Percentiles rank a stretch among this genome's conserved stretches.
phyloP scores from a whole-genome alignment of 1,284 basidiomycete species.

The Hypsizygus ulmarius region DNA sequence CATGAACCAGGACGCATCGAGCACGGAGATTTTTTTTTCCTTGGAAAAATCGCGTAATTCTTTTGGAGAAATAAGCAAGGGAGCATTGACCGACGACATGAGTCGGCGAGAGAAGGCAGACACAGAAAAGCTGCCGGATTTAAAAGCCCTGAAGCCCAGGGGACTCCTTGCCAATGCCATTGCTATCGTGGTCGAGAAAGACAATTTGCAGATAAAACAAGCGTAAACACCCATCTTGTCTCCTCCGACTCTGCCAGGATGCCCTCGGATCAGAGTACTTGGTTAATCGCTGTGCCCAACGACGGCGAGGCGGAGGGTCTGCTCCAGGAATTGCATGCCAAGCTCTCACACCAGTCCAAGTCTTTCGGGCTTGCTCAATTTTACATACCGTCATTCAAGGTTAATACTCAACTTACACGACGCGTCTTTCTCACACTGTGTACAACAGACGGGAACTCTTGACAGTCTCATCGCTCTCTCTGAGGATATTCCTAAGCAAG shows the following conservation, averaged over 20 bases:
- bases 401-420: slow-evolving; percentile 26
- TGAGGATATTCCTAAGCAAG: slow-evolving; percentile 91
- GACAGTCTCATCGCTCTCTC: slow-evolving; percentile 88
- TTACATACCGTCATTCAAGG: slow-evolving; percentile 77
- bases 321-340: slow-evolving; percentile 58
- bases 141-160: background rate
- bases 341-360: slow-evolving; percentile 55
- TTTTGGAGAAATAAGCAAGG: slow-evolving; percentile 52
- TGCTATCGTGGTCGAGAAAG: slow-evolving; percentile 9
- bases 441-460: slow-evolving; percentile 85
- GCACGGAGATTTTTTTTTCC: slow-evolving; percentile 43
- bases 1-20: slow-evolving; percentile 90
- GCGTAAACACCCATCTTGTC: slow-evolving; percentile 16
- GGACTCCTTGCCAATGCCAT: slow-evolving; percentile 4
- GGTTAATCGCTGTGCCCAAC: slow-evolving; percentile 73
- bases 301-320: slow-evolving; percentile 74
- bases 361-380: slow-evolving; percentile 54
- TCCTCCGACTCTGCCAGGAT: slow-evolving; percentile 44
- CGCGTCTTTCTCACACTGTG: slow-evolving; percentile 16
- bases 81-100: slow-evolving; percentile 39
- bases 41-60: slow-evolving; percentile 41
- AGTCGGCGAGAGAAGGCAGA: slow-evolving; percentile 10
- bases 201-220: slow-evolving; percentile 14
- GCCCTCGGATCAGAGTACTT: slow-evolving; percentile 86
- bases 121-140: background rate